phyloP scores from a whole-genome alignment of 2,329 filamentous ascomycete species.

The Colletotrichum sp. region DNA sequence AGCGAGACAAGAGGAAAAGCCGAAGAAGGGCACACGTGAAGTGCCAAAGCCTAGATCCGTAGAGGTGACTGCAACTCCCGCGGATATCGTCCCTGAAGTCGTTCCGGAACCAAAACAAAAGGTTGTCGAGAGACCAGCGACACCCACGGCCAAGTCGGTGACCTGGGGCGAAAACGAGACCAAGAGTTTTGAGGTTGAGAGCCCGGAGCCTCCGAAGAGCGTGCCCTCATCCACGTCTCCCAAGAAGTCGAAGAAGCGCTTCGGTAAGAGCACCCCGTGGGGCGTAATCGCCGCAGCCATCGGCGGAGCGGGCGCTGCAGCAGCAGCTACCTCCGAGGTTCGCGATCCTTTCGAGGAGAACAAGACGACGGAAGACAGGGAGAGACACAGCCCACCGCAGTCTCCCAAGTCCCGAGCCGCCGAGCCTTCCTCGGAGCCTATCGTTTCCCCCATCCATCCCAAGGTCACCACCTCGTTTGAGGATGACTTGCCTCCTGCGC shows the following conservation, averaged over 20 bases:
- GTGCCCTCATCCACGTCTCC: conserved; percentile 30
- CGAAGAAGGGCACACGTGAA: conserved; percentile 16
- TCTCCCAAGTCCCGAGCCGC: conserved; percentile 24
- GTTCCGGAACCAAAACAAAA: conserved; percentile 47
- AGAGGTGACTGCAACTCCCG: conserved; percentile 4
- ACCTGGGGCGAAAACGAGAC: conserved; percentile 71
- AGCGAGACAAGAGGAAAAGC: conserved; percentile 1
- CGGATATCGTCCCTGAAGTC: conserved; percentile 36
- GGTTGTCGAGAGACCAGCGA: conserved; percentile 44
- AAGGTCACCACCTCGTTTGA: conserved; percentile 32
- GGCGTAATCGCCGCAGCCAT: conserved; percentile 57
- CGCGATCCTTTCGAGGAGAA: conserved; percentile 11
- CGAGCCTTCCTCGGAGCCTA: conserved; percentile 2
- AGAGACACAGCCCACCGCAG: conserved; percentile 11
- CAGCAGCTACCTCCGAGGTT: conserved; percentile 30
- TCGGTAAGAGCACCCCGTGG: conserved; percentile 53
- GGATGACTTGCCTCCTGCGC: conserved; percentile 51
- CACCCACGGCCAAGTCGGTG: conserved; percentile 60
- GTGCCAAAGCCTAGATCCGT: not conserved
- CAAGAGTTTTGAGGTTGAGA: conserved; percentile 67
- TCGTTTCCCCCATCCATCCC: not conserved
- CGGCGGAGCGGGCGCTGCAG: conserved; percentile 42
- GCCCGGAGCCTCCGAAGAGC: conserved; percentile 49
- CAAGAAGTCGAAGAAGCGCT: conserved; percentile 30
- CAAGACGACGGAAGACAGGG: conserved; percentile 20